phyloP scores from a whole-genome alignment of 768 basidiomycete species.

The Trametes elegans region DNA sequence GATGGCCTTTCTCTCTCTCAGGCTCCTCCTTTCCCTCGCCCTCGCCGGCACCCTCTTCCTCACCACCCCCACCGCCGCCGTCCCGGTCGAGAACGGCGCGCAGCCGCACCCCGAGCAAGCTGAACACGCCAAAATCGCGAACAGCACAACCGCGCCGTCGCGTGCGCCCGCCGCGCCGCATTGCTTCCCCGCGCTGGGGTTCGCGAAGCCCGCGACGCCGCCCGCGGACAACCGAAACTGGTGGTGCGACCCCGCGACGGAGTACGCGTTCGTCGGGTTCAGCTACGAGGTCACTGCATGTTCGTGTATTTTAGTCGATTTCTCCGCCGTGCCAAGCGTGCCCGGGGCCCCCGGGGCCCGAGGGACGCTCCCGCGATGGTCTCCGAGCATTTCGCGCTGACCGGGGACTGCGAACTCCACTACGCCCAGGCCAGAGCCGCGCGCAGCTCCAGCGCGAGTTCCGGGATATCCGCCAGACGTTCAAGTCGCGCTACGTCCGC shows the following conservation, averaged over 20 bases:
- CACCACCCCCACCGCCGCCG: conserved; percentile 3
- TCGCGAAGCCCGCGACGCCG: conserved; percentile 51
- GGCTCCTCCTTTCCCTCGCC: conserved; percentile 3
- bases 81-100: conserved; percentile 2
- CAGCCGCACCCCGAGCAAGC: conserved; percentile 6
- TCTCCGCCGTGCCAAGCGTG: neutral
- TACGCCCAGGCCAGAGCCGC: conserved; percentile 59
- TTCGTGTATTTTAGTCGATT: conserved; percentile 34
- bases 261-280: conserved; percentile 77
- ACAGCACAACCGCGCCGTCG: neutral
- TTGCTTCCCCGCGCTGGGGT: conserved; percentile 40
- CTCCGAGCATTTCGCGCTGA: no score
- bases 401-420: no score
- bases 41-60: conserved; percentile 10
- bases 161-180: conserved; percentile 22
- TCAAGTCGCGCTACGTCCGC: conserved; percentile 65
- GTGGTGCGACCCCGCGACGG: conserved; percentile 60
- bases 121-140: neutral
- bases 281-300: conserved; percentile 72
- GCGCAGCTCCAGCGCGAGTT: conserved; percentile 54
- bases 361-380: no score
- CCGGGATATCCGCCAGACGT: conserved; percentile 53
- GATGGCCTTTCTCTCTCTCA: conserved; percentile 5
- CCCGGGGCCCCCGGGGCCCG: neutral
- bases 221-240: conserved; percentile 35